Conservation (phyloP, 2,329 filamentous ascomycete species). For the Pestalotiopsis sp. region DNA sequence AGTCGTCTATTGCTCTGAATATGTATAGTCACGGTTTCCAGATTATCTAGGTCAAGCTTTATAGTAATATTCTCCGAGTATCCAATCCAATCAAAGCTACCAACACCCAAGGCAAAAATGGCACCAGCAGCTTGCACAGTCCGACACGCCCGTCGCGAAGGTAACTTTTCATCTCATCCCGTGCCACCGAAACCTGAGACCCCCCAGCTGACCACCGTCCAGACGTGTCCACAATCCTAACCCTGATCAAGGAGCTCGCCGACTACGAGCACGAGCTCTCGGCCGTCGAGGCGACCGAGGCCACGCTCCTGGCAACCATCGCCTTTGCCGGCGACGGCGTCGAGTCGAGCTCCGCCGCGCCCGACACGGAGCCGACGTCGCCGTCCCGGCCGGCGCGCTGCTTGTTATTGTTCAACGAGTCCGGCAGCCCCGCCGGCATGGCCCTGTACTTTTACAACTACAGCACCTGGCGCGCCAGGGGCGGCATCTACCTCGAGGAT, state of each 20-base stretch:
- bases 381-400: conserved; percentile 68
- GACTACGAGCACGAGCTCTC: conserved; percentile 80
- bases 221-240: conserved; percentile 84
- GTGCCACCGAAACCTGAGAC: too few relatives aligned
- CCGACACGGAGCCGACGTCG: conserved; percentile 55
- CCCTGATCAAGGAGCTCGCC: conserved; percentile 82
- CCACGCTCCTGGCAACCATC: conserved; percentile 72
- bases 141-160: conserved; percentile 62
- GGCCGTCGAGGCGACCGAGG: conserved; percentile 76
- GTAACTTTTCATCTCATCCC: conserved; percentile 33
- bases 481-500: conserved; percentile 93
- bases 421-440: conserved; percentile 65
- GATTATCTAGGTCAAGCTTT: not conserved
- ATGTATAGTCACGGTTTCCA: not conserved
- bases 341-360: conserved; percentile 38
- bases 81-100: not conserved
- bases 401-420: conserved; percentile 62
- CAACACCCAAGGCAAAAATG: conserved; percentile 20
- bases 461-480: conserved; percentile 84
- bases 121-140: conserved; percentile 38
- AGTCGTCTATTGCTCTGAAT: not conserved
- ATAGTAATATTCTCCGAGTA: not conserved
- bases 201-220: not conserved
- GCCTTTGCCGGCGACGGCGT: conserved; percentile 67
- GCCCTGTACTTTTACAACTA: conserved; percentile 96